These are phyloP conservation scores for Dendrobium chrysotoxum DNA, from an alignment of 106 monocot species.

Conservation along the genomic window DNA sequence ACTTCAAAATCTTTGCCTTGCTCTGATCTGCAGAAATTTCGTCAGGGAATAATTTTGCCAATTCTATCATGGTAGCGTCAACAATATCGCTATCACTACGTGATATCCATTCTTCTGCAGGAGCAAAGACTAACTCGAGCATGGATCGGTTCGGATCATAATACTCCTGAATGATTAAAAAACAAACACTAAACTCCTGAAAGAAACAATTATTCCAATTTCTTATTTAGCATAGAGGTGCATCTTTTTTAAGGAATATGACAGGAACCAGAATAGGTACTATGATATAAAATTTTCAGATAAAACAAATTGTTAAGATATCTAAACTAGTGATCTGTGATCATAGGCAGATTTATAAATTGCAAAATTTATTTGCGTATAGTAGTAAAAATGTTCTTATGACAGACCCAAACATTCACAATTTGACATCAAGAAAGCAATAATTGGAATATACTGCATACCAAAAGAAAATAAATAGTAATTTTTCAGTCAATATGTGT, in stretches of 20 bases:
- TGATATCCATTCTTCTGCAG: slow-evolving; percentile 90
- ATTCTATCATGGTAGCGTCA: slow-evolving; percentile 88
- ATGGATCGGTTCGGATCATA: slow-evolving; percentile 92
- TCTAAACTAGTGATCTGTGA: neutral
- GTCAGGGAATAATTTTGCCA: slow-evolving; percentile 81
- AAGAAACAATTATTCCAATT: neutral
- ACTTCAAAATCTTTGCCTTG: slow-evolving; percentile 95
- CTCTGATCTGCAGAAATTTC: slow-evolving; percentile 96
- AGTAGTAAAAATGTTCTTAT: neutral
- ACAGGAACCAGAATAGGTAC: neutral
- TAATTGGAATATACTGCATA: neutral
- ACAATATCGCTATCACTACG: slow-evolving; percentile 74
- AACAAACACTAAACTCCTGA: no score
- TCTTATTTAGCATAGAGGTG: neutral
- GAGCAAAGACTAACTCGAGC: slow-evolving; percentile 94
- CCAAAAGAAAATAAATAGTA: neutral
- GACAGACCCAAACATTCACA: neutral
- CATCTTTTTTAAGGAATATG: neutral
- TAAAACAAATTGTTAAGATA: neutral
- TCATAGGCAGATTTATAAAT: neutral
- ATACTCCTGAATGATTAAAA: slow-evolving; percentile 64
- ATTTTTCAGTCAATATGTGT: no score
- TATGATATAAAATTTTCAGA: neutral
- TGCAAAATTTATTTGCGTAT: neutral
- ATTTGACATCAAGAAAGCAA: neutral